These are phyloP conservation scores for Phytophthora parvispora DNA, from an alignment of 352 stramenopile genomes.

Conservation along the genomic window DNA sequence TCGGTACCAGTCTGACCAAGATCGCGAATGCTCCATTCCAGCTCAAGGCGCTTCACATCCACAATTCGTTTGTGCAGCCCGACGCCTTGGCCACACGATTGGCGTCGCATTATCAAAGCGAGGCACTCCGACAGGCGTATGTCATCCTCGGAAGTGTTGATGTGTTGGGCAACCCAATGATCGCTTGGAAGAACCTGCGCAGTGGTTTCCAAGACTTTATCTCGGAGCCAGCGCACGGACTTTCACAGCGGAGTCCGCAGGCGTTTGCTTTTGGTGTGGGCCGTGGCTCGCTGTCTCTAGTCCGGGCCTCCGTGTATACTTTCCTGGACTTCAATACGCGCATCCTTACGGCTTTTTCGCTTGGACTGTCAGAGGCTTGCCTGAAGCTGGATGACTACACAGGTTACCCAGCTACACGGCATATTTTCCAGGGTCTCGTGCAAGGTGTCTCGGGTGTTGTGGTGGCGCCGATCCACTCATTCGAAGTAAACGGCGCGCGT, in stretches of 20 bases:
- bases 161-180: constrained; percentile 90
- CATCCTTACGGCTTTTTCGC: constrained; percentile 85
- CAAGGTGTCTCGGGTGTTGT: constrained; percentile 89
- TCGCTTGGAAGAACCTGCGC: constrained; percentile 89
- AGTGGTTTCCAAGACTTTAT: constrained; percentile 88
- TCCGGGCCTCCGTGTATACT: constrained; percentile 89
- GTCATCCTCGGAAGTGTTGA: constrained; percentile 91
- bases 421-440: constrained; percentile 90
- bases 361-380: constrained; percentile 88
- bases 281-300: constrained; percentile 83
- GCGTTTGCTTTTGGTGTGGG: constrained; percentile 86
- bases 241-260: constrained; percentile 80
- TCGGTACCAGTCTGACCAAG: constrained; percentile 89
- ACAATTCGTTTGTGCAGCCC: constrained; percentile 88
- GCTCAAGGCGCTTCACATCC: constrained; percentile 78
- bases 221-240: constrained; percentile 81
- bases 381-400: constrained; percentile 92
- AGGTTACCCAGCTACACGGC: constrained; percentile 83
- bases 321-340: constrained; percentile 90
- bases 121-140: constrained; percentile 90
- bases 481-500: constrained; percentile 82
- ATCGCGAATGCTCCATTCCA: constrained; percentile 92
- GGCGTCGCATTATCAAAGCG: constrained; percentile 89
- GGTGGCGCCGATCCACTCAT: constrained; percentile 86
- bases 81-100: constrained; percentile 76